phyloP scores from a whole-genome alignment of 257 asterid species.

The Paulownia fortunei region DNA sequence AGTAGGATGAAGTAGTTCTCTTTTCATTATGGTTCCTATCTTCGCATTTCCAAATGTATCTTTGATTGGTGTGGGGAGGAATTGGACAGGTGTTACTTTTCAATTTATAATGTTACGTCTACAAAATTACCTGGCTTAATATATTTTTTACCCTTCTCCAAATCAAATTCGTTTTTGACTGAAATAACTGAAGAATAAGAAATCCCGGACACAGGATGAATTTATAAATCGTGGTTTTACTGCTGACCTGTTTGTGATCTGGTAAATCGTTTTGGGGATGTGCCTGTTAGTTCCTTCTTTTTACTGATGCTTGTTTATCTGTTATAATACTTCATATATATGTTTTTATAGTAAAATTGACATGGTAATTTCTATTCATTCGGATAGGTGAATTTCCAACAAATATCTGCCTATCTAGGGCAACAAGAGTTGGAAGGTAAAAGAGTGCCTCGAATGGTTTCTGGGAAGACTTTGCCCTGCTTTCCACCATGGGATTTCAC shows the following conservation, averaged over 20 bases:
- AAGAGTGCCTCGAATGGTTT: slow-evolving; percentile 97
- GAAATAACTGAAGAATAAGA: neutral
- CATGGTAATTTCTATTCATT: slow-evolving; percentile 24
- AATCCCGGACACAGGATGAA: neutral
- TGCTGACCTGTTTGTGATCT: neutral
- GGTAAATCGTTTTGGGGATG: too few species aligned
- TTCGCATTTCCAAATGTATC: too few species aligned
- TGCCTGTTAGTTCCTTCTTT: neutral
- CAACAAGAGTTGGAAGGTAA: slow-evolving; percentile 99
- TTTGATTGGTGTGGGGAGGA: neutral
- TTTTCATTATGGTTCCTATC: too few species aligned
- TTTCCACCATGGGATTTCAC: slow-evolving; percentile 97
- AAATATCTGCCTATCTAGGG: slow-evolving; percentile 96
- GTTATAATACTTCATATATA: neutral
- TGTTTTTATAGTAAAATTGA: slow-evolving; percentile 7
- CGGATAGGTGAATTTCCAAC: slow-evolving; percentile 91
- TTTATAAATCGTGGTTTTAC: neutral
- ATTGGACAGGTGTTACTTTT: neutral
- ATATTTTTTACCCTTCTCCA: too few species aligned
- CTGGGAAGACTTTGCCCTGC: slow-evolving; percentile 94
- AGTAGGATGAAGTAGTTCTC: too few species aligned
- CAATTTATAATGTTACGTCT: too few species aligned
- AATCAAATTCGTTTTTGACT: neutral
- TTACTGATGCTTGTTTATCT: slow-evolving; percentile 19
- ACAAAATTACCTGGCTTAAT: neutral